A percentile compares a stretch with the other conserved stretches of the same genome.
These are phyloP conservation scores for Dryas integrifolia DNA, from an alignment of 331 rosid species.

Conservation along the genomic window DNA sequence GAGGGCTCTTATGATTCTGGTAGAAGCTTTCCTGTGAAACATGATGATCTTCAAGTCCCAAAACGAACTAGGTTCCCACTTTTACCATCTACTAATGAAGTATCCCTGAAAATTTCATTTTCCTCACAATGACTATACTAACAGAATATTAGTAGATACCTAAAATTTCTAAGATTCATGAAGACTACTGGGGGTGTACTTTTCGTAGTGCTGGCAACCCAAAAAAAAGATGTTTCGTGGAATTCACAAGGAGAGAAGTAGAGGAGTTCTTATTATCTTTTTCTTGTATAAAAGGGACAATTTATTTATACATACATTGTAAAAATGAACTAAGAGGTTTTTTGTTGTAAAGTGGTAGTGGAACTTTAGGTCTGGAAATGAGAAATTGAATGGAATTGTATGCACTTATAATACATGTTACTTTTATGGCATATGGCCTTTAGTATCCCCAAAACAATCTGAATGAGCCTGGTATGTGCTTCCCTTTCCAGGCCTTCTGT, in stretches of 20 bases:
- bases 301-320: neutral
- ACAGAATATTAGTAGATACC: neutral
- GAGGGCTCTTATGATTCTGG: slow-evolving; percentile 34
- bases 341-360: neutral
- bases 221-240: neutral
- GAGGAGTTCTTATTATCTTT: neutral
- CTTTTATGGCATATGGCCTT: neutral
- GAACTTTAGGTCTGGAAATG: neutral
- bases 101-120: slow-evolving; percentile 23
- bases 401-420: neutral
- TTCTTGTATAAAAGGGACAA: neutral
- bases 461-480: slow-evolving; percentile 36
- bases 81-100: slow-evolving; percentile 25
- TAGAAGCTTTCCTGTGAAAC: slow-evolving; percentile 32
- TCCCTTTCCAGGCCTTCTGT: slow-evolving; percentile 54
- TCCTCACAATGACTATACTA: slow-evolving; percentile 36
- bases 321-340: neutral
- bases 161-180: neutral
- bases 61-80: slow-evolving; percentile 59
- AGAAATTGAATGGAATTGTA: neutral
- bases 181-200: neutral
- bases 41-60: slow-evolving; percentile 39
- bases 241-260: slow-evolving; percentile 4
- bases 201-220: slow-evolving; percentile 2
- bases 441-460: neutral